Base-by-base conservation (phyloP, 192 early-diverging fungal genomes). In the Chytriomyces sp. region DNA sequence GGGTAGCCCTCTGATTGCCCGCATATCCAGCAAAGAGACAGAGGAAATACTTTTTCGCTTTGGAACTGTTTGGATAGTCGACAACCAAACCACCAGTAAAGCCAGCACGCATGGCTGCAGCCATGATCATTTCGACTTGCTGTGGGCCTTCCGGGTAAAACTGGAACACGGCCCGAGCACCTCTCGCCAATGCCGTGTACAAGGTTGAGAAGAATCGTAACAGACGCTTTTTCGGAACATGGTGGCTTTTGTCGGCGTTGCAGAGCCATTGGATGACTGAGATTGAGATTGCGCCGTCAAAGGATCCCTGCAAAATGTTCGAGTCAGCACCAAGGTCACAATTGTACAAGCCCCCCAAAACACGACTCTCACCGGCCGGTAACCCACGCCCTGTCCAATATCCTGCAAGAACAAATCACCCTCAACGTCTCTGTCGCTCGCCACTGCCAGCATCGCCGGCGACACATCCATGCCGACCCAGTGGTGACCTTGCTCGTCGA, bases 201-300 rank as follows among this genome's bases (percentile, higher is more conserved):
- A 98, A 83, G 8, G 96, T 95, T 9, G 92, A 89, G 74, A 99
- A 99, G 83, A 99, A 99, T 18, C 95, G 87, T 57, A 83, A 83
- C 18, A 99, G 83, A 13, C 97, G 91, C 11, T 90, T 85, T 68
- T 92, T 89, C 24, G 97, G 97, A 66, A 89, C 86, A 79, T 99
- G 93, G 72, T 89, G 90, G 57, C 57, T 60, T 18, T 93, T 93
- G 86, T 99, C 97, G 7, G 97, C 96, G 80, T 99, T 99, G 79
- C 96, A 99, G 35, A 99, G 90, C 97, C 96, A 99, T 83, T 99
- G 97, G 44, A 99, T 79, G 5, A 97, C 96, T 0, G 97, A 99
- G 50, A 99, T 90, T 78, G 92, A 94, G 64, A 97, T 96, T 46
- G 92, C 92, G 1, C 96, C 97, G 75, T 99, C 97, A 86, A 99